phyloP scores from a whole-genome alignment of 352 stramenopile genomes.

The Thraustochytrium sp. region DNA sequence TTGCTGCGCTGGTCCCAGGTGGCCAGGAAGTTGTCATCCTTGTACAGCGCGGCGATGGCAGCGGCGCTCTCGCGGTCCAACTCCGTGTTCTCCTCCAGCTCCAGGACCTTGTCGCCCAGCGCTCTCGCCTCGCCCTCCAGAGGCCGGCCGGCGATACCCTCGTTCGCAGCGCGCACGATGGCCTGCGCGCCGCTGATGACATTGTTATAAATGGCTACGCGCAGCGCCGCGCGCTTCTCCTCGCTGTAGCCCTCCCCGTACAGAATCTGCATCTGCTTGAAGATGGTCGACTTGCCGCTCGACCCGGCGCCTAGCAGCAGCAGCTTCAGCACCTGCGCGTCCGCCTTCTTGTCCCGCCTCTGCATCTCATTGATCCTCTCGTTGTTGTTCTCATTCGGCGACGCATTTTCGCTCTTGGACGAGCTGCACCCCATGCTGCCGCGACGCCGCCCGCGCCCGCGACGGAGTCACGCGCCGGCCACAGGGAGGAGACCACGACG shows the following conservation, averaged over 20 bases:
- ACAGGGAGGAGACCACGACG: too few species aligned
- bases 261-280: conserved; percentile 62
- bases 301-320: conserved; percentile 54
- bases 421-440: neutral
- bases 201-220: conserved; percentile 50
- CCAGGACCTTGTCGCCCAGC: neutral
- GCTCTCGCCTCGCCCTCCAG: neutral
- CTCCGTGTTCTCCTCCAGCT: conserved; percentile 30
- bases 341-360: conserved; percentile 21
- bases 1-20: conserved; percentile 48
- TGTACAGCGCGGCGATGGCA: conserved; percentile 50
- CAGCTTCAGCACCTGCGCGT: conserved; percentile 79
- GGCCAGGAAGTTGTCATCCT: conserved; percentile 49
- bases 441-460: too few species aligned
- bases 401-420: neutral
- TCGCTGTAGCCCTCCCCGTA: conserved; percentile 54
- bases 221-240: conserved; percentile 43
- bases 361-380: neutral
- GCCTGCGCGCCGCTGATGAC: conserved; percentile 48
- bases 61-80: conserved; percentile 26
- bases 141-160: conserved; percentile 5
- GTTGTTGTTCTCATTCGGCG: neutral
- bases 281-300: conserved; percentile 59
- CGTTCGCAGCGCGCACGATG: conserved; percentile 47
- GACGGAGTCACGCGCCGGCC: too few species aligned